A percentile compares a stretch with the other conserved stretches of the same genome.
Conservation (phyloP, 192 early-diverging fungal genomes). For the Linnemannia zychae region DNA sequence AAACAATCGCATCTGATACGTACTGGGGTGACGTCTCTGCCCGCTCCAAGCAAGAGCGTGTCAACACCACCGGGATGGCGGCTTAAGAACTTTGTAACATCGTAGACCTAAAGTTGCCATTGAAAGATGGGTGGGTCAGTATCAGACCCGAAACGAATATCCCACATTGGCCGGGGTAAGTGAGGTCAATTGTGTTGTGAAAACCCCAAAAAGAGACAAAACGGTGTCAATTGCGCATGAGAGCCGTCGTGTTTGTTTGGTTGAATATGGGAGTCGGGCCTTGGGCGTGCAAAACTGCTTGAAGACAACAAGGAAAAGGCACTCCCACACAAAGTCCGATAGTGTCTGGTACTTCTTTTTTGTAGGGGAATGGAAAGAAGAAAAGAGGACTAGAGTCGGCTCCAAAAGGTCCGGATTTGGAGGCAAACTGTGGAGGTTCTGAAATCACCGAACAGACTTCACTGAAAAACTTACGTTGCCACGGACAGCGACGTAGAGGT, state of each 20-base stretch:
- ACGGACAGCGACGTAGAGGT: constrained; percentile 58
- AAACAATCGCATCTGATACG: neutral
- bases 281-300: neutral
- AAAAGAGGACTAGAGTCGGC: neutral
- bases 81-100: constrained; percentile 64
- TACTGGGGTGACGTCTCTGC: constrained; percentile 69
- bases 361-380: neutral
- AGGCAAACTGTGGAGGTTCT: neutral
- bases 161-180: neutral
- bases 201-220: neutral
- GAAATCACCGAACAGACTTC: neutral
- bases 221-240: neutral
- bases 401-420: neutral
- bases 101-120: constrained; percentile 55
- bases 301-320: neutral
- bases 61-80: constrained; percentile 65
- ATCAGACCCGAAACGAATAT: too few species aligned
- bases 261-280: neutral
- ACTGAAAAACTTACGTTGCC: constrained; percentile 52
- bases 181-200: neutral
- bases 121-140: neutral
- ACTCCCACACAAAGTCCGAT: neutral
- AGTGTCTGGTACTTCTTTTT: neutral
- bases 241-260: neutral
- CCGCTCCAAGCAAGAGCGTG: constrained; percentile 61